A percentile compares a stretch with the other conserved stretches of the same genome.
phyloP scores from a whole-genome alignment of 306 rosid genomes.

The Cicer judaicum region DNA sequence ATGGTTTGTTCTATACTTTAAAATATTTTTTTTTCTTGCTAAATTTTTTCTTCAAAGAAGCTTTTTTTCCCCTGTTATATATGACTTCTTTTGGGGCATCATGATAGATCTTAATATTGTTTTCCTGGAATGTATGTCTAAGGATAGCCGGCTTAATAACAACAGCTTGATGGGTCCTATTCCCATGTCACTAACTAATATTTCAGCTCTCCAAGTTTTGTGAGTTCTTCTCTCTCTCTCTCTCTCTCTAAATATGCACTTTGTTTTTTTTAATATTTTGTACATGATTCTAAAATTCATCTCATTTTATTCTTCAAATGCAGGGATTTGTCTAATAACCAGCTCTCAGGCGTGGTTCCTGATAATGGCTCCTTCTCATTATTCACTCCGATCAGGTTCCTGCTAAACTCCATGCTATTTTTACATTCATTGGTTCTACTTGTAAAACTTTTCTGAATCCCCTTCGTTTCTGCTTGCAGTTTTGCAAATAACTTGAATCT shows the following conservation, averaged over 20 bases:
- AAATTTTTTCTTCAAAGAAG: slow-evolving; percentile 16
- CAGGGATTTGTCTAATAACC: slow-evolving; percentile 96
- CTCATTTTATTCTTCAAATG: slow-evolving; percentile 39
- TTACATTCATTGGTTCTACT: slow-evolving; percentile 27
- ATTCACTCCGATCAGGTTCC: slow-evolving; percentile 95
- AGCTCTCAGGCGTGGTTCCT: slow-evolving; percentile 87
- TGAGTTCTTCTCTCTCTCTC: slow-evolving; percentile 59
- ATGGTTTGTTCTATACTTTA: slow-evolving; percentile 9
- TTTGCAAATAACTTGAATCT: slow-evolving; percentile 91
- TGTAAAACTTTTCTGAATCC: slow-evolving; percentile 36
- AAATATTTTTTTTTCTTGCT: neutral
- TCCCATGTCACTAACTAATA: slow-evolving; percentile 94
- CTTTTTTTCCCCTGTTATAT: neutral
- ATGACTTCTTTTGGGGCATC: slow-evolving; percentile 22
- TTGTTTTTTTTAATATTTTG: slow-evolving; percentile 21
- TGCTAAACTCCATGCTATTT: slow-evolving; percentile 31
- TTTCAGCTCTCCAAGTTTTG: slow-evolving; percentile 95
- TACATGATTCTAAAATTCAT: slow-evolving; percentile 12
- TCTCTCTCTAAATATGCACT: slow-evolving; percentile 18
- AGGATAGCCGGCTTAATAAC: slow-evolving; percentile 98
- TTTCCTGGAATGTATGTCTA: slow-evolving; percentile 53
- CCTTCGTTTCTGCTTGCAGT: slow-evolving; percentile 59
- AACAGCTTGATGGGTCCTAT: slow-evolving; percentile 89
- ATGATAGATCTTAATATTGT: slow-evolving; percentile 48
- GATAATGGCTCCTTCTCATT: slow-evolving; percentile 97